Evolutionary conservation across 2,329 filamentous ascomycete species (phyloP).

Genomic region (Ceratocystis albifundus): DNA sequence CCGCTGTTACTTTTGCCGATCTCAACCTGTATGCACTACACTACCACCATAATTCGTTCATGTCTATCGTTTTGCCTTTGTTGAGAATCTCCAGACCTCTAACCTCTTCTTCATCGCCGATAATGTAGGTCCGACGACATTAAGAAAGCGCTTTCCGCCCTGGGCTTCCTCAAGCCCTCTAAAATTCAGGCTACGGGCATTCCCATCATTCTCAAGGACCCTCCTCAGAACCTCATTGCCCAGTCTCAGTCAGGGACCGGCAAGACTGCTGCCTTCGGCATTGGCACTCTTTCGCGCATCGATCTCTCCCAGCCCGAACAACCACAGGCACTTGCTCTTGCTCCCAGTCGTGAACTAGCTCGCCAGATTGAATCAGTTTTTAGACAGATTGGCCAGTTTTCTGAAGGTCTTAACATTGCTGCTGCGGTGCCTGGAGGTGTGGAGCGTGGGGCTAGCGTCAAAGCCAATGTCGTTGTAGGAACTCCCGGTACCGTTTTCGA

Average conservation of each 20-base stretch:
- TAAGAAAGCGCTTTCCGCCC: slow-evolving; percentile 61
- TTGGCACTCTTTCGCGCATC: slow-evolving; percentile 79
- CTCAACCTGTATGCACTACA: slow-evolving; percentile 56
- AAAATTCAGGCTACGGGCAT: slow-evolving; percentile 96
- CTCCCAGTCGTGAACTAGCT: slow-evolving; percentile 86
- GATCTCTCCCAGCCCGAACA: slow-evolving; percentile 56
- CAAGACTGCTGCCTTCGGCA: slow-evolving; percentile 92
- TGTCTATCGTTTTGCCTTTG: background rate
- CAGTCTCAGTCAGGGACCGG: slow-evolving; percentile 99
- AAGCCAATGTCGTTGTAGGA: slow-evolving; percentile 74
- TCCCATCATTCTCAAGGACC: slow-evolving; percentile 73
- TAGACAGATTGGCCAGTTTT: slow-evolving; percentile 70
- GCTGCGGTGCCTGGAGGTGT: slow-evolving; percentile 73
- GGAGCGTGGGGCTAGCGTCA: slow-evolving; percentile 55
- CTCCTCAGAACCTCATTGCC: slow-evolving; percentile 88
- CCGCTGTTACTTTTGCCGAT: slow-evolving; percentile 71
- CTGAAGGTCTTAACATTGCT: slow-evolving; percentile 61
- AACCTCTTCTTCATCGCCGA: slow-evolving; percentile 14
- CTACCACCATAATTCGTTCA: background rate
- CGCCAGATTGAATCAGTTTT: slow-evolving; percentile 87
- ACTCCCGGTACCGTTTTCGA: slow-evolving; percentile 91
- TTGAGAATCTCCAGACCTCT: background rate
- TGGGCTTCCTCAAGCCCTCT: slow-evolving; percentile 89
- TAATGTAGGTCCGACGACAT: slow-evolving; percentile 40
- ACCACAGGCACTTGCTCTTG: slow-evolving; percentile 80